These are phyloP conservation scores for Pleoardoris graminearum DNA, from an alignment of 2,329 filamentous ascomycete species.

Conservation along the genomic window DNA sequence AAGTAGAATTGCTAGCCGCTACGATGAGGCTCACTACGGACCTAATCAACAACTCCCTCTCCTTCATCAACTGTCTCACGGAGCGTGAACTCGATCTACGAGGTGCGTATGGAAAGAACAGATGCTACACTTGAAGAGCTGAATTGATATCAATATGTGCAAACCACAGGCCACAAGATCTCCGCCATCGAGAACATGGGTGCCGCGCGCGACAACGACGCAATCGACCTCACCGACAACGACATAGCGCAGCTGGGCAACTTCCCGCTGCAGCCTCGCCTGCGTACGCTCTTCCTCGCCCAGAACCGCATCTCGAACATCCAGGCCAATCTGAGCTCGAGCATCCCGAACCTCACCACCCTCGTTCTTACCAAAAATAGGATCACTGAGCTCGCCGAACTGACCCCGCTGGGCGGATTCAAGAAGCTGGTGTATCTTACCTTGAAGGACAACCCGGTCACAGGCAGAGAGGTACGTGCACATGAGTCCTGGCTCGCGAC, in stretches of 20 bases:
- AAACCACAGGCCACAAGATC: constrained; percentile 88
- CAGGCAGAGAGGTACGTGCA: constrained; percentile 77
- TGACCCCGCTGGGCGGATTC: constrained; percentile 77
- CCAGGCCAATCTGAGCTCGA: constrained; percentile 72
- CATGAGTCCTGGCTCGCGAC: neutral
- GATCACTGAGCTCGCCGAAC: constrained; percentile 79
- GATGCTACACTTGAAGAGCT: constrained; percentile 91
- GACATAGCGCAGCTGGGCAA: constrained; percentile 88
- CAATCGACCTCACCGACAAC: constrained; percentile 98
- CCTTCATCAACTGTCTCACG: constrained; percentile 97
- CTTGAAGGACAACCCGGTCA: constrained; percentile 84
- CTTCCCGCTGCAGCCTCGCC: constrained; percentile 86
- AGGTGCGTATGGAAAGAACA: constrained; percentile 97
- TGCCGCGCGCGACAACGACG: constrained; percentile 90
- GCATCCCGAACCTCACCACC: constrained; percentile 79
- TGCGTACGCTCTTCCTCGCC: constrained; percentile 84
- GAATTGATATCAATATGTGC: constrained; percentile 76
- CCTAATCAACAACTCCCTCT: constrained; percentile 90
- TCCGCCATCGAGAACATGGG: constrained; percentile 97
- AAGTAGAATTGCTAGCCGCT: constrained; percentile 19
- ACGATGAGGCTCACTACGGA: constrained; percentile 93
- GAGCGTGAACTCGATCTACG: constrained; percentile 98
- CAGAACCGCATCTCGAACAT: constrained; percentile 86
- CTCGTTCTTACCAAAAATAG: constrained; percentile 84
- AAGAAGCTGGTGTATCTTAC: constrained; percentile 75